These are phyloP conservation scores for Theileria equi DNA, from an alignment of 169 alveolate genomes.

Conservation along the genomic window DNA sequence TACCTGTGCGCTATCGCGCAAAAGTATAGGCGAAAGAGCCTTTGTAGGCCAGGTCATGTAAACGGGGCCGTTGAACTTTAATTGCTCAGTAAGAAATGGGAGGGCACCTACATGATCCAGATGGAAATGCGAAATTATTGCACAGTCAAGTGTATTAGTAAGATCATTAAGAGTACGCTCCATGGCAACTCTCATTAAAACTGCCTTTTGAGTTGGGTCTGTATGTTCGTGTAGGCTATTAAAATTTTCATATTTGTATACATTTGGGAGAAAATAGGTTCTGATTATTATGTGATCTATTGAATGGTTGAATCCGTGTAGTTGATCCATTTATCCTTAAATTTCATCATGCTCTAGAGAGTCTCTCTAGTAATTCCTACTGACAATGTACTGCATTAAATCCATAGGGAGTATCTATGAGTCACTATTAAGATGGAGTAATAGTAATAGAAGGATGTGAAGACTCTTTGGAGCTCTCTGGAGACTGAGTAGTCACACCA, in stretches of 20 bases:
- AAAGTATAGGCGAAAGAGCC: conserved; percentile 93
- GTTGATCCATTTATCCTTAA: neutral
- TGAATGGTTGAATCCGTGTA: too few relatives aligned
- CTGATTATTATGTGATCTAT: too few relatives aligned
- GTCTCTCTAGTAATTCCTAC: neutral
- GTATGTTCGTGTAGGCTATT: neutral
- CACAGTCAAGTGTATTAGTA: conserved; percentile 87
- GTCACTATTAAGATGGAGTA: too few relatives aligned
- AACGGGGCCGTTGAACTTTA: conserved; percentile 87
- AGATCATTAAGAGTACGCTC: conserved; percentile 81
- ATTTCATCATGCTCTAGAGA: neutral
- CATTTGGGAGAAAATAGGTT: too few relatives aligned
- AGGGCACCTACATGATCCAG: conserved; percentile 99
- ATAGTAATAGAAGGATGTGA: too few relatives aligned
- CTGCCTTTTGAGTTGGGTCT: conserved; percentile 15
- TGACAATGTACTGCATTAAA: too few relatives aligned
- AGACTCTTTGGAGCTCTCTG: too few relatives aligned
- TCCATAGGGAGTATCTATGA: too few relatives aligned
- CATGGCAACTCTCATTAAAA: conserved; percentile 50
- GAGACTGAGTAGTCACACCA: too few relatives aligned
- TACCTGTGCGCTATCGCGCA: conserved; percentile 93
- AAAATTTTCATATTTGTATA: neutral
- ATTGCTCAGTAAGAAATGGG: conserved; percentile 93
- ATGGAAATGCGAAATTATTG: conserved; percentile 96
- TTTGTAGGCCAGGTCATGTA: conserved; percentile 96